Evolutionary conservation across 163 green algal species (phyloP).

Genomic region (Scenedesmus sp.): DNA sequence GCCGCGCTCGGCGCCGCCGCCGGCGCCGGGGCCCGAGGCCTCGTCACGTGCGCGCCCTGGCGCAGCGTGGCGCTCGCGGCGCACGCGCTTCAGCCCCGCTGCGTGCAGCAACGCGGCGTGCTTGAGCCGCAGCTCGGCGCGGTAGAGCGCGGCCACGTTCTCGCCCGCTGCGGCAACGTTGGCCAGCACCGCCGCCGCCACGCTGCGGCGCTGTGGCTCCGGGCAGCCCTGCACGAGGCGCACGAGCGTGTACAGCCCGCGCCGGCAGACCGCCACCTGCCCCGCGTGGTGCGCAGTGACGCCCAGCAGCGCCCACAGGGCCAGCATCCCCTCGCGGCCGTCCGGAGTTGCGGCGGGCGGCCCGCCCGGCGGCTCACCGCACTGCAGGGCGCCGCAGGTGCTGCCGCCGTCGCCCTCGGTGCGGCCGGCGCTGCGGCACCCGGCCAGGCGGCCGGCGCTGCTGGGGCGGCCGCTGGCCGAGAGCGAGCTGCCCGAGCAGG

Average conservation of each 20-base stretch:
- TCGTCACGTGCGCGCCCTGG: too few species aligned
- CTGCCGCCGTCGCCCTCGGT: background rate
- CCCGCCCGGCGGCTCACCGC: too few species aligned
- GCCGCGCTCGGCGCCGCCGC: too few species aligned
- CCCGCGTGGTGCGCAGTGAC: background rate
- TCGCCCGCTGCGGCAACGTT: conserved; percentile 7
- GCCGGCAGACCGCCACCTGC: conserved; percentile 55
- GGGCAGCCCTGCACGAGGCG: conserved; percentile 48
- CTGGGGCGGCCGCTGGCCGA: too few species aligned
- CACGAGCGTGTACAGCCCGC: conserved; percentile 64
- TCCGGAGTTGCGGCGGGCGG: too few species aligned
- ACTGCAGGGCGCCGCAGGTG: background rate
- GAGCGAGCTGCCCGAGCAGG: too few species aligned
- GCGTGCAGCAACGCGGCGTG: conserved; percentile 25
- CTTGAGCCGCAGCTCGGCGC: conserved; percentile 32
- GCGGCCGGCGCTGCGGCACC: too few species aligned
- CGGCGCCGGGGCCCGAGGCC: too few species aligned
- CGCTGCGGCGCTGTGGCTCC: conserved; percentile 4
- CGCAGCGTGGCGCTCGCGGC: conserved; percentile 2
- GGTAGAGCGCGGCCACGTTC: conserved; percentile 25
- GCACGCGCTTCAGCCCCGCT: conserved; percentile 18
- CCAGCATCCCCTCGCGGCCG: conserved; percentile 24
- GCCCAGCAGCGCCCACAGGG: conserved; percentile 29
- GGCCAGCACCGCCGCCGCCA: conserved; percentile 28
- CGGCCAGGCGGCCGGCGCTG: too few species aligned